Base-by-base conservation (phyloP, 2,329 filamentous ascomycete species). In the Ophidiomyces ophidiicola region DNA sequence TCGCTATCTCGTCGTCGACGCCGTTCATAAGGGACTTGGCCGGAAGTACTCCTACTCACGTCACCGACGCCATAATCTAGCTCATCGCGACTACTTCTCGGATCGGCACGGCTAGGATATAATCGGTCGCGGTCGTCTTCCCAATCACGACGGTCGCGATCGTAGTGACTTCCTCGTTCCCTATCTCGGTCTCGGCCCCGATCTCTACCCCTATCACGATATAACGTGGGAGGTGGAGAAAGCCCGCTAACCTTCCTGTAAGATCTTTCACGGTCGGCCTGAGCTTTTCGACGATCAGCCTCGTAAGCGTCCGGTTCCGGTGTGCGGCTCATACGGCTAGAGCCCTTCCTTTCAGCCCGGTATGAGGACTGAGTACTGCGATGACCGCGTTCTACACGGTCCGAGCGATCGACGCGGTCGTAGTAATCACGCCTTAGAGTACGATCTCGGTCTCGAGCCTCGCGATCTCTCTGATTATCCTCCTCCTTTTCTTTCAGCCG, bases 261-360 rank as follows among this genome's bases (percentile, higher is more conserved):
- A 52, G 92, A 87, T 48, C 87, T 81, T 64, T 96, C 92, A 33
- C 92, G 80, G 56, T 94, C 87, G 42, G 87, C 86, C 55, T 90
- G 87, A 30, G 88, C 88, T 60, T 88, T 90, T 53, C 86, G 81
- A 48, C 90, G 78, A 57, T 98, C 90, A 44, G 87, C 90, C 62
- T 96, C 90, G 60, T 98, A 98, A 14, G 84, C 76, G 63, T 98
- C 87, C 43, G 76, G 75, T 60, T 96, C 90, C n/a, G 86, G 87
- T 51, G 81, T 87, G 52, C 86, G 84, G 56, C 83, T 92, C 51
- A 76, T 74, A 51, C 83, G 71, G 48, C 66, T 66, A 29, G 60
- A 56, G 18, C 60, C 58, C 32, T 57, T 53, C 42, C 60, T 53
- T 30, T 62, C 60, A 36, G 59, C 59, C 32, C 59, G 53, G 23